Evolutionary conservation across 305 asterid species (phyloP).

Genomic region (Stenogyne calaminthoides): DNA sequence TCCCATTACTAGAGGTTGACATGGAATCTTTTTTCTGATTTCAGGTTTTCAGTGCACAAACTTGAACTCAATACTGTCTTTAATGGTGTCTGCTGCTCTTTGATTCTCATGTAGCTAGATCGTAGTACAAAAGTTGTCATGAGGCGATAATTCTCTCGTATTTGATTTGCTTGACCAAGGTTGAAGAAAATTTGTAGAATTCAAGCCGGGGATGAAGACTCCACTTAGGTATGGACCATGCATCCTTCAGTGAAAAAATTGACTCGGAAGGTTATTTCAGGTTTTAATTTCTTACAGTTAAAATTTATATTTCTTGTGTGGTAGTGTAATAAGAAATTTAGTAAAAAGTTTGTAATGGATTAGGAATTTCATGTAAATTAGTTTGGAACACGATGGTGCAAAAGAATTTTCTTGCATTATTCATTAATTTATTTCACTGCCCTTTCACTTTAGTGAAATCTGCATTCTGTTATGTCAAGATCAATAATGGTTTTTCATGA

Average conservation of each 20-base stretch:
- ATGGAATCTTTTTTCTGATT: slow-evolving; percentile 6
- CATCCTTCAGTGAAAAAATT: slow-evolving; percentile 31
- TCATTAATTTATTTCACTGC: neutral
- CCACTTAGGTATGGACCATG: slow-evolving; percentile 24
- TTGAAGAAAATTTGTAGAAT: slow-evolving; percentile 17
- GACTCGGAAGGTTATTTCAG: slow-evolving; percentile 34
- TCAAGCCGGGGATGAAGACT: slow-evolving; percentile 16
- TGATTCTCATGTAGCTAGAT: slow-evolving; percentile 40
- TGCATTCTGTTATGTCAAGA: neutral
- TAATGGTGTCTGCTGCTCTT: slow-evolving; percentile 37
- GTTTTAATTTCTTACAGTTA: slow-evolving; percentile 28
- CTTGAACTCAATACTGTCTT: slow-evolving; percentile 26
- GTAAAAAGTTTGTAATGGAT: slow-evolving; percentile 35
- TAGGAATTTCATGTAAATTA: slow-evolving; percentile 33
- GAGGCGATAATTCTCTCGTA: slow-evolving; percentile 28
- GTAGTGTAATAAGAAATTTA: slow-evolving; percentile 38
- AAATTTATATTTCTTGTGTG: slow-evolving; percentile 37
- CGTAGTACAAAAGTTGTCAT: slow-evolving; percentile 7
- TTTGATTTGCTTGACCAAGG: slow-evolving; percentile 28
- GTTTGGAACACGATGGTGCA: slow-evolving; percentile 4
- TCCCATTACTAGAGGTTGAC: slow-evolving; percentile 5
- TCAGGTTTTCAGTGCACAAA: slow-evolving; percentile 48
- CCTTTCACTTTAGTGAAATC: neutral
- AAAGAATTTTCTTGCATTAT: slow-evolving; percentile 18
- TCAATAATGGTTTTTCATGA: too few relatives aligned